These are phyloP conservation scores for Wickerhamiella domercqiae DNA, from an alignment of 805 yeast genomes.

Conservation along the genomic window DNA sequence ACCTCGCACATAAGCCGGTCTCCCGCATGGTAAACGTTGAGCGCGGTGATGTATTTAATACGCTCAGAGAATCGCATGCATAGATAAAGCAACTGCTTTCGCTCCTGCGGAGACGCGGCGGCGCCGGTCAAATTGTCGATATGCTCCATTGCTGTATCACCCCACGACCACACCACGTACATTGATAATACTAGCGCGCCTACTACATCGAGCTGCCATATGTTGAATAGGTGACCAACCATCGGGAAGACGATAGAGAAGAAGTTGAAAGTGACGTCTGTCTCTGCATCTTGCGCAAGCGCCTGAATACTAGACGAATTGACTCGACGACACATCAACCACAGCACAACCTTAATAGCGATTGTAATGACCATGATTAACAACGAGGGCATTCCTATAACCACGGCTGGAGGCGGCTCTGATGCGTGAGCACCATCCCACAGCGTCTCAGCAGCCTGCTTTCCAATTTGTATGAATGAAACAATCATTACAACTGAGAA, in stretches of 20 bases:
- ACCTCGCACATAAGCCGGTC: slow-evolving; percentile 65
- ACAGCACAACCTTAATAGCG: slow-evolving; percentile 42
- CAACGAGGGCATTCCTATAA: slow-evolving; percentile 36
- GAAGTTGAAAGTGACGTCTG: slow-evolving; percentile 58
- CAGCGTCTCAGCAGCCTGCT: slow-evolving; percentile 41
- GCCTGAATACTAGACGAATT: slow-evolving; percentile 60
- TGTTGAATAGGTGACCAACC: slow-evolving; percentile 33
- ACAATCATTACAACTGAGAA: slow-evolving; percentile 57
- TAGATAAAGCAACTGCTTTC: slow-evolving; percentile 50
- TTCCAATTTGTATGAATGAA: slow-evolving; percentile 58
- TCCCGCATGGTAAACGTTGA: slow-evolving; percentile 65
- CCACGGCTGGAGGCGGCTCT: slow-evolving; percentile 23
- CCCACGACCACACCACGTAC: slow-evolving; percentile 53
- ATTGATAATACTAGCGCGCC: slow-evolving; percentile 53
- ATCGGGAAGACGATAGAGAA: slow-evolving; percentile 61
- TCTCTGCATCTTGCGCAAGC: slow-evolving; percentile 65
- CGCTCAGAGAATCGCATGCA: slow-evolving; percentile 55
- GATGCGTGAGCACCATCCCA: slow-evolving; percentile 23
- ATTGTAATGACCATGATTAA: slow-evolving; percentile 51
- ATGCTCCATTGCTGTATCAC: slow-evolving; percentile 49
- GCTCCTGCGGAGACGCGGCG: slow-evolving; percentile 44
- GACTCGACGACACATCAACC: slow-evolving; percentile 45
- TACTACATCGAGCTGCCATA: slow-evolving; percentile 62
- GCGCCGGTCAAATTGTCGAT: slow-evolving; percentile 64
- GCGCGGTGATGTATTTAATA: slow-evolving; percentile 46